A percentile compares a stretch with the other conserved stretches of the same genome.
Conservation (phyloP, 2,329 filamentous ascomycete genomes). For the Blumeriella jaapii region DNA sequence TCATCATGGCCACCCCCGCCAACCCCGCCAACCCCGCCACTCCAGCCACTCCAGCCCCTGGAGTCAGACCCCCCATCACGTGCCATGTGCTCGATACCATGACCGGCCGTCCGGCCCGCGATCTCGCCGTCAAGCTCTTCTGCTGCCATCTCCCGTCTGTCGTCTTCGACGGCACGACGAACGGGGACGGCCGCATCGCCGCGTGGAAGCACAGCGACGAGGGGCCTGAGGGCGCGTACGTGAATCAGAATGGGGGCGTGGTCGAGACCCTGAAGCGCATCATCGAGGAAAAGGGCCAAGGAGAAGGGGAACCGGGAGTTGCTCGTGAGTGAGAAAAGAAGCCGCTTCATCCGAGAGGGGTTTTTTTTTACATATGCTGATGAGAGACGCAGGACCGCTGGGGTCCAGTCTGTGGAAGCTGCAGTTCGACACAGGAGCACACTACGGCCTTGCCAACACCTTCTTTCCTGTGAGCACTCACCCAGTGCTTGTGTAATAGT, state of each 20-base stretch:
- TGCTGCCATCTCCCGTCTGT: slow-evolving; percentile 26
- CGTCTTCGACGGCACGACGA: slow-evolving; percentile 56
- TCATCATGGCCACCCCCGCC: too few species aligned
- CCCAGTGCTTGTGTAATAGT: too few species aligned
- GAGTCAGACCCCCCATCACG: slow-evolving; percentile 66
- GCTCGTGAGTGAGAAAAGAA: too few species aligned
- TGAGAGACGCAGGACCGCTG: slow-evolving; percentile 9
- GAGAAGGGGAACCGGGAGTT: slow-evolving; percentile 2
- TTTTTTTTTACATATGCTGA: too few species aligned
- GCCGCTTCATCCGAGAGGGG: too few species aligned
- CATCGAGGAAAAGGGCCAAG: slow-evolving; percentile 11
- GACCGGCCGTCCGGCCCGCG: slow-evolving; percentile 55
- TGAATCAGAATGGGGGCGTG: slow-evolving; percentile 3
- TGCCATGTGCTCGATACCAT: slow-evolving; percentile 80
- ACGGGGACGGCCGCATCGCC: slow-evolving; percentile 64
- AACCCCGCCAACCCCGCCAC: too few species aligned
- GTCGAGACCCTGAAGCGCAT: slow-evolving; percentile 4
- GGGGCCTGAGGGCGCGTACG: slow-evolving; percentile 10
- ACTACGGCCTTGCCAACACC: slow-evolving; percentile 52
- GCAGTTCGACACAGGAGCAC: slow-evolving; percentile 59
- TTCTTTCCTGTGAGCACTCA: slow-evolving; percentile 38
- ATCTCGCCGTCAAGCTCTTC: slow-evolving; percentile 45
- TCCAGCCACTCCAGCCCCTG: too few species aligned
- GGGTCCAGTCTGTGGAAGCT: slow-evolving; percentile 47
- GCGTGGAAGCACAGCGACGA: slow-evolving; percentile 37